Conservation (phyloP, 495 filamentous ascomycete genomes). For the Daldinia caldariorum region DNA sequence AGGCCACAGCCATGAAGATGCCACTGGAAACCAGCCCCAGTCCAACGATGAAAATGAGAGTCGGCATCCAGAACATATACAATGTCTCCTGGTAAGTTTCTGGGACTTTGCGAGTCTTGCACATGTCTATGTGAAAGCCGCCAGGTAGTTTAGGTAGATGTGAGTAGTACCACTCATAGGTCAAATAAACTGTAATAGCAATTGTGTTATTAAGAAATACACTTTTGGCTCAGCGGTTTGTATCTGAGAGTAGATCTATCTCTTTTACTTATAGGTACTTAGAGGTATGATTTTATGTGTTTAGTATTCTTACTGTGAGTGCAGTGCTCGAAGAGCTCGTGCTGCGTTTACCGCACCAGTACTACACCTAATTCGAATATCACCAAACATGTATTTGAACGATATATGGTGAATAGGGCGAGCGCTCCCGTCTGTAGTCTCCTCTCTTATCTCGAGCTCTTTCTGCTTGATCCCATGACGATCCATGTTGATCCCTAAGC, state of each 20-base stretch:
- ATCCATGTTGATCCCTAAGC: constrained; percentile 14
- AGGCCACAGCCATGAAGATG: constrained; percentile 10
- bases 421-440: background rate
- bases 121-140: no score
- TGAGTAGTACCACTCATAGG: no score
- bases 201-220: no score
- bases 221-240: no score
- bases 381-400: constrained; percentile 28
- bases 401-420: constrained; percentile 10
- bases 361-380: constrained; percentile 22
- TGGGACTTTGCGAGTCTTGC: background rate
- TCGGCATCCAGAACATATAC: background rate
- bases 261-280: no score
- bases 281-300: no score
- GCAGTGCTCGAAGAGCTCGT: background rate
- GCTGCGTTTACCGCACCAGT: background rate
- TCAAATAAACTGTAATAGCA: no score
- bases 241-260: no score
- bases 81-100: background rate
- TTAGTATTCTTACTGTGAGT: background rate
- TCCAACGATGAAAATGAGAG: constrained; percentile 8
- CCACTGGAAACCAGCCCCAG: background rate
- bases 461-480: constrained; percentile 12
- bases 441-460: constrained; percentile 11
- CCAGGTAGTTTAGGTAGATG: no score